These are phyloP conservation scores for Tympanopsis confertula DNA, from an alignment of 2,329 filamentous ascomycete genomes.

Conservation along the genomic window DNA sequence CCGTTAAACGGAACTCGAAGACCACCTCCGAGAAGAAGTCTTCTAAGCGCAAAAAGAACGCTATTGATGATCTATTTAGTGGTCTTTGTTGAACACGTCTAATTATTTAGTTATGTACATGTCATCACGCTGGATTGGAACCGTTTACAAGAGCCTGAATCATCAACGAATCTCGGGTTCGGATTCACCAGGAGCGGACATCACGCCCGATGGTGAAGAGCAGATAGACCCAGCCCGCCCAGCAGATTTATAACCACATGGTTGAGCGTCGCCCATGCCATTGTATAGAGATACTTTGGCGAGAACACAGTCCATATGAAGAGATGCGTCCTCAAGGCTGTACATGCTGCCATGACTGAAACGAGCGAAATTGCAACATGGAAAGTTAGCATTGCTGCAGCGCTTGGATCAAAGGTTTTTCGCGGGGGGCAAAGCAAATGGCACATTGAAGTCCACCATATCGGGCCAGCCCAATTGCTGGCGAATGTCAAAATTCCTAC, in stretches of 20 bases:
- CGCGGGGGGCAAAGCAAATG: background rate
- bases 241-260: slow-evolving; percentile 1
- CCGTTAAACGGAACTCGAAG: background rate
- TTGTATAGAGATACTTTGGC: background rate
- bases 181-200: too few species aligned
- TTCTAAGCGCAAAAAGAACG: background rate
- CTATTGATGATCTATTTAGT: background rate
- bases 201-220: too few species aligned
- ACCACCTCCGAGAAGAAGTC: too few species aligned
- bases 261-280: background rate
- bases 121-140: too few species aligned
- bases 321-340: slow-evolving; percentile 1
- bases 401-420: too few species aligned
- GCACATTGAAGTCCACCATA: background rate
- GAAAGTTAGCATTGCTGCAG: background rate
- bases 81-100: background rate
- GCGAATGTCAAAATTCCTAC: background rate
- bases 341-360: background rate
- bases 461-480: background rate
- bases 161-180: too few species aligned
- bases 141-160: too few species aligned
- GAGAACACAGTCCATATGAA: slow-evolving; percentile 1
- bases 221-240: too few species aligned
- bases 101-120: too few species aligned
- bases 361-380: background rate